A percentile compares a stretch with the other conserved stretches of the same genome.
Conservation (phyloP, 2,329 filamentous ascomycete species). For the Aspergillus latus region DNA sequence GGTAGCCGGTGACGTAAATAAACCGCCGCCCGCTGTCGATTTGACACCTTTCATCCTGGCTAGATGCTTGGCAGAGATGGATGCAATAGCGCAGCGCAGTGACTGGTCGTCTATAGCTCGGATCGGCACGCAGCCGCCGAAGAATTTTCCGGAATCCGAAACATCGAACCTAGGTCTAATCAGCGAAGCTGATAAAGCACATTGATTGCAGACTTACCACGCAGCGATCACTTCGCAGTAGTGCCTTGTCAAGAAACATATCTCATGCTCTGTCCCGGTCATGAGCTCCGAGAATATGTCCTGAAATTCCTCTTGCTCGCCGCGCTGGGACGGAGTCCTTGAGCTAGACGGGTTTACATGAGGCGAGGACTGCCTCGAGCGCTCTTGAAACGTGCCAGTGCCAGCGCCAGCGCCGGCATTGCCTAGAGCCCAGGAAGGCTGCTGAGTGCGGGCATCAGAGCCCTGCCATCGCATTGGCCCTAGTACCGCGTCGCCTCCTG, state of each 20-base stretch:
- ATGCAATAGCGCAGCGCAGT: constrained; percentile 39
- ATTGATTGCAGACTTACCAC: constrained; percentile 28
- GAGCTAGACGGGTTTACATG: constrained; percentile 10
- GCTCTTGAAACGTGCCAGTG: neutral
- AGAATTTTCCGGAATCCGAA: constrained; percentile 43
- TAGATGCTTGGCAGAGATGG: constrained; percentile 43
- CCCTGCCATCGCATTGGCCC: neutral
- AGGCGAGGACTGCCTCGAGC: constrained; percentile 4
- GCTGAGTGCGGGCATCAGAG: neutral
- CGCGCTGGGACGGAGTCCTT: constrained; percentile 23
- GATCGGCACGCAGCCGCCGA: constrained; percentile 38
- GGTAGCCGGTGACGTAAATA: constrained; percentile 44
- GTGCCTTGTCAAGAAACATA: constrained; percentile 40
- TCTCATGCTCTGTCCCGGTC: constrained; percentile 40
- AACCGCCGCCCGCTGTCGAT: constrained; percentile 20
- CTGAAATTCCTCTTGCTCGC: constrained; percentile 33
- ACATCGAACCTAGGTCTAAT: constrained; percentile 37
- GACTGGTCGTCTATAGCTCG: constrained; percentile 36
- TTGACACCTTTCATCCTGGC: constrained; percentile 33
- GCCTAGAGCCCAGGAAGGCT: neutral
- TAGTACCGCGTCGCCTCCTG: too few species aligned
- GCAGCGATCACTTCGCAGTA: constrained; percentile 37
- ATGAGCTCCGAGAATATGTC: constrained; percentile 39
- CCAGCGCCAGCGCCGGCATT: neutral
- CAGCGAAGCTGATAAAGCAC: neutral